Evolutionary conservation across 306 rosid genomes (phyloP).

Genomic region (Cicer chorassanicum): DNA sequence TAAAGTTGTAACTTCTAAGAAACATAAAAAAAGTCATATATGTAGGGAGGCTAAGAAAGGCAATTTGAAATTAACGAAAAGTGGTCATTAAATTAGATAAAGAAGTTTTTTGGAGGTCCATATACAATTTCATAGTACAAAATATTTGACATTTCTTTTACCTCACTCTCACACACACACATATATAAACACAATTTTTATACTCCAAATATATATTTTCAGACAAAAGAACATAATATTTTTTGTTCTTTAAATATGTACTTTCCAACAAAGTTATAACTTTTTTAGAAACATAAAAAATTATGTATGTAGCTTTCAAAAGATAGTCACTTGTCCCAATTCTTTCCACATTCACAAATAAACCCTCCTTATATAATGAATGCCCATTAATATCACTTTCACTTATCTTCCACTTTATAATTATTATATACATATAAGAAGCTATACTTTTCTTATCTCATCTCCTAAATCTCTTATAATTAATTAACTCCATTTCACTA

Average conservation of each 20-base stretch:
- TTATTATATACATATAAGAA: background rate
- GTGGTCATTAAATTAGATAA: too few relatives aligned
- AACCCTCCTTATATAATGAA: slow-evolving; percentile 35
- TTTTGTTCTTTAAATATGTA: too few relatives aligned
- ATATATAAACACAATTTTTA: too few relatives aligned
- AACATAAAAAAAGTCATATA: too few relatives aligned
- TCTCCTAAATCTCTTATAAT: slow-evolving; percentile 51
- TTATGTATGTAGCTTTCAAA: background rate
- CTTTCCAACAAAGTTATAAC: too few relatives aligned
- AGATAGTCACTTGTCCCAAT: slow-evolving; percentile 41
- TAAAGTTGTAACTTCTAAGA: too few relatives aligned
- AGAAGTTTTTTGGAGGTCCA: slow-evolving; percentile 8
- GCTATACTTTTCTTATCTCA: slow-evolving; percentile 52
- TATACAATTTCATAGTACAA: background rate
- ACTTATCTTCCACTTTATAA: slow-evolving; percentile 51
- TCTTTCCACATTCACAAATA: slow-evolving; percentile 46
- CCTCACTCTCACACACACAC: too few relatives aligned
- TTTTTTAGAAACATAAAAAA: too few relatives aligned
- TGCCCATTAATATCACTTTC: slow-evolving; percentile 45
- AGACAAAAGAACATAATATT: too few relatives aligned
- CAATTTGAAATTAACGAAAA: too few relatives aligned
- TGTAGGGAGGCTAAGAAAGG: too few relatives aligned
- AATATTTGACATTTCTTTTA: slow-evolving; percentile 12
- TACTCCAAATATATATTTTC: too few relatives aligned
- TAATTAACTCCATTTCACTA: slow-evolving; percentile 13